Evolutionary conservation across 2,329 filamentous ascomycete species (phyloP), one percentile per base, ranked within the genome.

Genomic region (Pseudogymnoascus sp.): DNA sequence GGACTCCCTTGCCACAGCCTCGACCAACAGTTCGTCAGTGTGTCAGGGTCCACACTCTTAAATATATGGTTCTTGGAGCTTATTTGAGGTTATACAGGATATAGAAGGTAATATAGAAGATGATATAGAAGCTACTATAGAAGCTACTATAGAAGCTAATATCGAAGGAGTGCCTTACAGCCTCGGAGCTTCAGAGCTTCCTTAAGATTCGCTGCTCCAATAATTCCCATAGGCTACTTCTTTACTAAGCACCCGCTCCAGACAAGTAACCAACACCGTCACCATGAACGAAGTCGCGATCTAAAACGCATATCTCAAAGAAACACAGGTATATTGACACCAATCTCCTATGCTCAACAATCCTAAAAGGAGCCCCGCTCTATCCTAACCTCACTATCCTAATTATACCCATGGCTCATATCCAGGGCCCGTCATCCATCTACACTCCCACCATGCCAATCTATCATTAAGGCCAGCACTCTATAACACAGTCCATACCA

Each of bases 401-500:
- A 28, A 55, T 55, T 55, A 31, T 16, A 49, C 45, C 45, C 28
- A 55, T 31, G 31, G 25, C 25, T 33, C 45, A 7, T 23, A 23
- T 9, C 45, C 6, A 49, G 14, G 23, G 43, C 18, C 14, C 14
- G 6, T 2, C 12, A 28, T 28, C 43, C 43, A 28, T 16, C 43
- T 55, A 18, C 28, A 33, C 49, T 33, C 28, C 45, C 49, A 33
- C 49, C 49, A 55, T 55, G 49, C 49, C 25, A 55, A 55, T 55
- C 49, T 55, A 55, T 55, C 49, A 33, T 18, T 3, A 55, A 55
- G 25, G 28, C n/a, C 25, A 28, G 49, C 49, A 33, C 49, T 55
- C 49, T 33, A 55, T 55, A 55, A 55, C 28, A 18, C 16, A 16
- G 16, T 21, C 28, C 49, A 55, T 55, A 33, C 28, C 33, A 16